Evolutionary conservation across 83 land plant species (phyloP).

Genomic region (Diphasiastrum complanatum): DNA sequence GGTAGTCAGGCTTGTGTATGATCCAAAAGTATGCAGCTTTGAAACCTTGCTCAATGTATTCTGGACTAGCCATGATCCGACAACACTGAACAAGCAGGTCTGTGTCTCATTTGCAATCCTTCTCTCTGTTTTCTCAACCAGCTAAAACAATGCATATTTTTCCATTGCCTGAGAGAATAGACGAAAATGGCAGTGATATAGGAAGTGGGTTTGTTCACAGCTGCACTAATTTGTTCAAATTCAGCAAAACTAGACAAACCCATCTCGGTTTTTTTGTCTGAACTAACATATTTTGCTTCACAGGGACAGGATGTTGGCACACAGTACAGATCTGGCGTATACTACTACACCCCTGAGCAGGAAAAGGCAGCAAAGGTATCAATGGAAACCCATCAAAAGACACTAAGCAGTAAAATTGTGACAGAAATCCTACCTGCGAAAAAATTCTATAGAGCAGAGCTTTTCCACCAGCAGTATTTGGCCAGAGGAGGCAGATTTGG

Average conservation of each 20-base stretch:
- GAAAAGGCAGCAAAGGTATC: slow-evolving; percentile 58
- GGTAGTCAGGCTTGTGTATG: slow-evolving; percentile 67
- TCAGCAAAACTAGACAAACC: no score
- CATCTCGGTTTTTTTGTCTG: no score
- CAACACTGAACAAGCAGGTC: slow-evolving; percentile 81
- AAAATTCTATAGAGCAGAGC: slow-evolving; percentile 81
- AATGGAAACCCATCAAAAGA: slow-evolving; percentile 44
- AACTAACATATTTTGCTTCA: not conserved
- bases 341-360: slow-evolving; percentile 68
- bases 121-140: no score
- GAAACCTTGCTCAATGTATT: slow-evolving; percentile 45
- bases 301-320: slow-evolving; percentile 79
- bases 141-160: no score
- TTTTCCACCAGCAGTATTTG: slow-evolving; percentile 82
- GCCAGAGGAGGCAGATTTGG: slow-evolving; percentile 75
- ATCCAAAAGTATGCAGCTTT: slow-evolving; percentile 50
- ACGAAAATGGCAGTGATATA: no score
- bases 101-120: no score
- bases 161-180: no score
- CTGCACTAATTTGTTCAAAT: no score
- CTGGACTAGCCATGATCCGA: slow-evolving; percentile 74
- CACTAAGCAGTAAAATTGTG: slow-evolving; percentile 53
- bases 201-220: no score
- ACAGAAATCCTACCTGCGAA: slow-evolving; percentile 85
- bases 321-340: slow-evolving; percentile 81